Base-by-base conservation (phyloP, 768 basidiomycete species). In the Suillus luteus region DNA sequence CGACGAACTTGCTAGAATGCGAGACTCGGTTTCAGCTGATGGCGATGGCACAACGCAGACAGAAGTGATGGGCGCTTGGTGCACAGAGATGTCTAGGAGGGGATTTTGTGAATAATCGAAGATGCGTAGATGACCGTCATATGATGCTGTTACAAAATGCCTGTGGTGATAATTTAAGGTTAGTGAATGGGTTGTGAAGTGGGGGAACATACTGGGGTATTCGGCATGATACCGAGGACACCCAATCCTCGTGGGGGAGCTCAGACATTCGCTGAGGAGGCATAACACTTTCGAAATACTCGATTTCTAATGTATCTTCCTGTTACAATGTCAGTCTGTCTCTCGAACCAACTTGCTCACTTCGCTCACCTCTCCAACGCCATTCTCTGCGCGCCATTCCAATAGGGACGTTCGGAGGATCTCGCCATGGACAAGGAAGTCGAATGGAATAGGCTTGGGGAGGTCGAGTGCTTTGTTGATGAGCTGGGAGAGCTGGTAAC, bases 401-500 rank as follows among this genome's bases (percentile, higher is more conserved):
- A 81, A 86, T 33, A 99, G 73, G 35, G 81, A 87, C 0, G 84
- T 82, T 54, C 91, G 79, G 3, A 98, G 75, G 14, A 98, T 83
- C 71, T 92, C 86, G 19, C 94, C 93, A 52, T 84, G 82, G 43
- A 97, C 80, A 51, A 99, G 76, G 75, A 98, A 99, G 76, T 99
- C 96, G 73, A 98, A 98, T 0, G 95, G 96, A 3, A 96, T 81
- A 0, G 92, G 87, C 61, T 86, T 86, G 0, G 83, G 74, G n/a
- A 91, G 85, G 24, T 85, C 83, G 33, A 99, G 81, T 1, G 96
- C 93, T 72, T 97, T 96, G 81, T 99, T 99, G 64, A 99, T 88
- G 52, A 99, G 89, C 66, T 98, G 95, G 1, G 96, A 98, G 38
- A 99, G 90, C 70, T 98, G 96, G 75, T 92, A 99, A n/a, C 96